Evolutionary conservation across 2,329 filamentous ascomycete species (phyloP).

Genomic region (Botrytis byssoidea): DNA sequence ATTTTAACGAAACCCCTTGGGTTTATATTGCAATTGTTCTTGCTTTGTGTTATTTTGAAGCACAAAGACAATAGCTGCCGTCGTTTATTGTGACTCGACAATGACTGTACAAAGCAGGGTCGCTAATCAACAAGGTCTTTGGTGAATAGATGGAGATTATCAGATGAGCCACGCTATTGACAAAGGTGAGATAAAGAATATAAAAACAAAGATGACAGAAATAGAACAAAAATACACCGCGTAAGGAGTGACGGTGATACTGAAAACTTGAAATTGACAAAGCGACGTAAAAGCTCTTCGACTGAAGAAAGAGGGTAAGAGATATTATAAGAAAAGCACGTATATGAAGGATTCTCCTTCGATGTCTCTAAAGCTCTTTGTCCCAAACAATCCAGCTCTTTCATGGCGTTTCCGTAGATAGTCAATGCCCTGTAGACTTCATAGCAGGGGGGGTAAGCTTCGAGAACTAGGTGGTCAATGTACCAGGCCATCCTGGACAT

Average conservation of each 20-base stretch:
- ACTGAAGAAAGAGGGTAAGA: slow-evolving; percentile 6
- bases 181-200: not conserved
- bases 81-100: slow-evolving; percentile 6
- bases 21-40: slow-evolving; percentile 2
- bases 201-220: slow-evolving; percentile 2
- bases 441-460: slow-evolving; percentile 3
- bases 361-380: not conserved
- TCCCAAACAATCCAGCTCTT: slow-evolving; percentile 6
- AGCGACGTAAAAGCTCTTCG: slow-evolving; percentile 10
- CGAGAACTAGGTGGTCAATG: not conserved
- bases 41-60: not conserved
- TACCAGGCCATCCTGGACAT: not conserved
- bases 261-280: not conserved
- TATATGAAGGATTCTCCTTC: not conserved
- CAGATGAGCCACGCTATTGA: not conserved
- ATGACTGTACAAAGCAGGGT: not conserved
- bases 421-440: slow-evolving; percentile 11
- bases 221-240: slow-evolving; percentile 27
- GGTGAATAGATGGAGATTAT: not conserved
- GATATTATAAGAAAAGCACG: slow-evolving; percentile 15
- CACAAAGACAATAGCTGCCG: slow-evolving; percentile 3
- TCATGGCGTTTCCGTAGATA: not conserved
- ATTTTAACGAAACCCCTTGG: not conserved
- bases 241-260: slow-evolving; percentile 39
- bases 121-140: not conserved